These are phyloP conservation scores for Cercospora nicotianae DNA, from an alignment of 2,329 filamentous ascomycete species.

Conservation along the genomic window DNA sequence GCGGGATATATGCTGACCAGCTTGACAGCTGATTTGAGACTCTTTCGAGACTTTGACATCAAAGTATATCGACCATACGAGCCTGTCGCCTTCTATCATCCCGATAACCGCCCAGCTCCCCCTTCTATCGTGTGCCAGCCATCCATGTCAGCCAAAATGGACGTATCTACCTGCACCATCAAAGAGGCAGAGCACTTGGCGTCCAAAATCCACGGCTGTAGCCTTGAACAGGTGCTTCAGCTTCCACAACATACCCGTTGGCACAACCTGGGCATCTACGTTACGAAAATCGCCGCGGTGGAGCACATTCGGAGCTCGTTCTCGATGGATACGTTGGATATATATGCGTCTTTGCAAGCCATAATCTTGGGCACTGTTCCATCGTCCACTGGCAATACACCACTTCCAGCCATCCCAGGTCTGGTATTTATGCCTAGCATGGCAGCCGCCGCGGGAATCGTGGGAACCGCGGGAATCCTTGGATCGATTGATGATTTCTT, in stretches of 20 bases:
- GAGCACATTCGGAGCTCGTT: not conserved
- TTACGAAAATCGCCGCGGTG: not conserved
- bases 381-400: not conserved
- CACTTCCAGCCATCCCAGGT: not conserved
- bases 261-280: not conserved
- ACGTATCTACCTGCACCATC: not conserved
- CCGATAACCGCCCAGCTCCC: not conserved
- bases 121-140: not conserved
- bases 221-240: not conserved
- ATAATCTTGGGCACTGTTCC: not conserved
- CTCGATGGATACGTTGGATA: not conserved
- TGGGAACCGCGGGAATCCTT: too few species aligned
- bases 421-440: not conserved
- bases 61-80: not conserved
- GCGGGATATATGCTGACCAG: not conserved
- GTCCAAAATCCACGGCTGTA: not conserved
- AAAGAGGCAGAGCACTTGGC: not conserved
- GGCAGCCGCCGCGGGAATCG: too few species aligned
- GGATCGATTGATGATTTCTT: too few species aligned
- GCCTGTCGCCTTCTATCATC: not conserved
- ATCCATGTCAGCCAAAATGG: not conserved
- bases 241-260: not conserved
- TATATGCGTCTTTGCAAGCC: not conserved
- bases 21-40: not conserved
- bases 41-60: not conserved